Conservation (phyloP, 805 yeast genomes). For the Suhomyces pyralidae region DNA sequence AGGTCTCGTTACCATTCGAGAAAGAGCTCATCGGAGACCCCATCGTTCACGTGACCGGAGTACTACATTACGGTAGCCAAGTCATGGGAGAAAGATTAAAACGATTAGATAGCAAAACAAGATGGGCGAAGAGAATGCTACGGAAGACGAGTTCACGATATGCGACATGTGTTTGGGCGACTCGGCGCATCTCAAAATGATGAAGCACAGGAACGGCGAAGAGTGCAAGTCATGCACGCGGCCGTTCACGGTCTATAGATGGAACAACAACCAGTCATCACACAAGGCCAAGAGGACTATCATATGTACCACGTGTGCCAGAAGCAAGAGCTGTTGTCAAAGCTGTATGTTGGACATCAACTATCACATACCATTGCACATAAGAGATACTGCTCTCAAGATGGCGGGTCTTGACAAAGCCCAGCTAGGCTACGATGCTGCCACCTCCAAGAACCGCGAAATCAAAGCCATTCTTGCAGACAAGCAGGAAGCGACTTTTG, state of each 20-base stretch:
- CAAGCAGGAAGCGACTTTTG: constrained; percentile 53
- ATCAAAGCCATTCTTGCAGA: constrained; percentile 41
- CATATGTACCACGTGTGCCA: constrained; percentile 78
- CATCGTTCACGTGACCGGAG: neutral
- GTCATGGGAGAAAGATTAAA: too few relatives aligned
- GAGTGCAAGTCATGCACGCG: constrained; percentile 84
- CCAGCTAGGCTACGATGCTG: constrained; percentile 13
- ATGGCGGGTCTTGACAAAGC: constrained; percentile 50
- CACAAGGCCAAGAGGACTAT: constrained; percentile 56
- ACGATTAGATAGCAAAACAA: neutral
- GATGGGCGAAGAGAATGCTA: neutral
- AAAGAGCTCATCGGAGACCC: neutral
- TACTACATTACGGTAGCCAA: neutral
- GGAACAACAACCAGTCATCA: constrained; percentile 53
- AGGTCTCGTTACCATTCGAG: too few relatives aligned
- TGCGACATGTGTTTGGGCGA: constrained; percentile 75
- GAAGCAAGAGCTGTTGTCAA: constrained; percentile 82
- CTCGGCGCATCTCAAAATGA: constrained; percentile 64
- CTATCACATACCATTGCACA: constrained; percentile 73
- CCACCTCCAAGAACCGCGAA: constrained; percentile 26
- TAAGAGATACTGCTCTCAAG: constrained; percentile 77
- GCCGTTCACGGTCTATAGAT: constrained; percentile 76
- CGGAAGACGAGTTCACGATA: constrained; percentile 45
- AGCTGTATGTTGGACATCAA: constrained; percentile 79
- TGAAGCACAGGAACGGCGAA: constrained; percentile 66